Base-by-base conservation (phyloP, 164 flowering plant species). In the Pachysandra terminalis region DNA sequence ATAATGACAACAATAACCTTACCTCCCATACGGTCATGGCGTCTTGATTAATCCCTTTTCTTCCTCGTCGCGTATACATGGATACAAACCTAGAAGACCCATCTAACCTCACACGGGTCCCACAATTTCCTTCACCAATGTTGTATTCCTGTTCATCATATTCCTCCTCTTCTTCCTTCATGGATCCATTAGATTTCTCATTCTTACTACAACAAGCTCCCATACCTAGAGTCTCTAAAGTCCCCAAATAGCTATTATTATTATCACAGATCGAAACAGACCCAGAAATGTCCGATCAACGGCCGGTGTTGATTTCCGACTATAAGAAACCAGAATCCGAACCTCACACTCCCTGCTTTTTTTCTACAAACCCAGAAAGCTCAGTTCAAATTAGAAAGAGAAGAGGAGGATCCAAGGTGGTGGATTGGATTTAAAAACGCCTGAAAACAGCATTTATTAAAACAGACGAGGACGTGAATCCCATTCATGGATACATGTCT, bases 1-100 rank as follows among this genome's bases (percentile, higher is more conserved):
- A 32, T 45, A 45, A 63, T 16, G 15, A 45, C 16, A 45, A 22
- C 65, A 63, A 23, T 9, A 56, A 16, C 5, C 19, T 53, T 80
- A 93, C 98, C 98, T 90, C 91, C 91, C 96, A 89, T 67, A 87
- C 82, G 3, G 92, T 85, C 92, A 90, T 87, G 81, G 96, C 85
- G 69, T 93, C 98, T 74, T 90, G 96, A 74, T 93, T 93, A 68
- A 81, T 56, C 40, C 98, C 98, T 71, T 93, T 93, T 54, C 64
- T 79, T 7, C 98, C 98, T 73, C 83, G 84, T 60, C 84, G 82
- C 25, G 82, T 79, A 61, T 67, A 84, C 95, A 89, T 87, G 15
- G 91, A 87, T 6, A 76, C 73, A 52, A 22, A 74, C 19, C 5
- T 62, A 15, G 88, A 85, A 12, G 75, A 80, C 6, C 96, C 96